Evolutionary conservation across 768 basidiomycete species (phyloP).

Genomic region (Mycena crocata): DNA sequence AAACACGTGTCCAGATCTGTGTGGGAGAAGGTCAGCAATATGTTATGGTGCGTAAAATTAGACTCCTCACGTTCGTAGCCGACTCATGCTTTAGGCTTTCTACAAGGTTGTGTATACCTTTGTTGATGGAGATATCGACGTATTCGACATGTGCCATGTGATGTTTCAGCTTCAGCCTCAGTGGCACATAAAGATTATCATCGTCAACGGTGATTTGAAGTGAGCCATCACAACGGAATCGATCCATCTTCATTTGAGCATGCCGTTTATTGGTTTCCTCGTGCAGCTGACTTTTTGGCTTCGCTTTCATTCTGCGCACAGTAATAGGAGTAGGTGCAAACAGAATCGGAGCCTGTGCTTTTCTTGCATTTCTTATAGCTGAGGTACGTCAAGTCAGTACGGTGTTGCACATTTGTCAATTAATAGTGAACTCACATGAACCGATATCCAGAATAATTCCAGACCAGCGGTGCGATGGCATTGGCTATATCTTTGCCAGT

Average conservation of each 20-base stretch:
- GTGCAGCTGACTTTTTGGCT: background rate
- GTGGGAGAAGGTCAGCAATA: background rate
- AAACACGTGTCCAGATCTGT: constrained; percentile 10
- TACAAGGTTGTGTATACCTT: background rate
- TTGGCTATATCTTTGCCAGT: too few relatives aligned
- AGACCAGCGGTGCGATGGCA: too few relatives aligned
- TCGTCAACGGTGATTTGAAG: constrained; percentile 3
- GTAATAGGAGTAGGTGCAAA: background rate
- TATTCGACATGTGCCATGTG: background rate
- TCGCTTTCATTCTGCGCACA: background rate
- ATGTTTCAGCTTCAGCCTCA: background rate
- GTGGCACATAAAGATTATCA: background rate
- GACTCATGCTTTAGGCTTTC: constrained; percentile 1
- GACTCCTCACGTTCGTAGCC: background rate
- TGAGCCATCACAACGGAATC: background rate
- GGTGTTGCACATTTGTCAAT: background rate
- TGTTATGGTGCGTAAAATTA: background rate
- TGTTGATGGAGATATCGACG: constrained; percentile 3
- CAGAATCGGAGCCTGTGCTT: background rate
- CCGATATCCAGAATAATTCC: background rate
- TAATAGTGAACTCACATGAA: background rate
- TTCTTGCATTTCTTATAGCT: background rate
- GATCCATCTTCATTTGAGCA: constrained; percentile 2
- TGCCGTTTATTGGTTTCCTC: background rate
- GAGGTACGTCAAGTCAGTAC: background rate